Percentiles rank a stretch among this genome's conserved stretches.
Evolutionary conservation across 2,329 filamentous ascomycete species (phyloP).

Genomic region (Neonectria sp.): DNA sequence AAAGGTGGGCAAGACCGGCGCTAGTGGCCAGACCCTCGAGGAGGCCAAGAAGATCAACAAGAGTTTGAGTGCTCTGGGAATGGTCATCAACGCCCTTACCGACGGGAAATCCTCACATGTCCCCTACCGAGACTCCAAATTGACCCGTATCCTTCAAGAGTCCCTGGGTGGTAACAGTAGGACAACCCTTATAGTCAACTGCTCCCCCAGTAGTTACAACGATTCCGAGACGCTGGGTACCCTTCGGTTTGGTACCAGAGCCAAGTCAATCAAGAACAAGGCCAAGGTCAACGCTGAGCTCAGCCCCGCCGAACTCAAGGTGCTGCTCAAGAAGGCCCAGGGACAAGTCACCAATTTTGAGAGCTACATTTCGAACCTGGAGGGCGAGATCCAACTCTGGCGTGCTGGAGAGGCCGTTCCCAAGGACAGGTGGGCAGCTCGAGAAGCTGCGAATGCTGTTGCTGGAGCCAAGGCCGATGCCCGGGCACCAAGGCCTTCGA

Average conservation of each 20-base stretch:
- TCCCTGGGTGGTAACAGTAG: constrained; percentile 97
- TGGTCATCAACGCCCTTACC: constrained; percentile 98
- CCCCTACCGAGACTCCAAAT: constrained; percentile 97
- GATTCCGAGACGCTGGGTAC: constrained; percentile 95
- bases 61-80: constrained; percentile 96
- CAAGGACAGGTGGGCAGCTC: constrained; percentile 87
- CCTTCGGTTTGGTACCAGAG: constrained; percentile 92
- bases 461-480: constrained; percentile 58
- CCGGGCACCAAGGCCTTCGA: constrained; percentile 66
- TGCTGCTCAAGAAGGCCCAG: constrained; percentile 92
- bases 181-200: constrained; percentile 99
- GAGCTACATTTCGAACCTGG: constrained; percentile 85
- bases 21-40: constrained; percentile 95
- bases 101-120: constrained; percentile 97
- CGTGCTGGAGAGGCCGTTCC: constrained; percentile 90
- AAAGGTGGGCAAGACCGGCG: constrained; percentile 98
- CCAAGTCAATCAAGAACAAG: constrained; percentile 99
- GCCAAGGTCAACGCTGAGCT: constrained; percentile 99
- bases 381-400: constrained; percentile 90
- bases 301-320: constrained; percentile 94
- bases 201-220: constrained; percentile 99
- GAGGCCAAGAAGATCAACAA: constrained; percentile 99
- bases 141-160: constrained; percentile 97
- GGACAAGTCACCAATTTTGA: constrained; percentile 91
- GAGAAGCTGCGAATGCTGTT: constrained; percentile 67